Evolutionary conservation across 129 eudicot genomes (phyloP).

Genomic region (Arctium lappa): DNA sequence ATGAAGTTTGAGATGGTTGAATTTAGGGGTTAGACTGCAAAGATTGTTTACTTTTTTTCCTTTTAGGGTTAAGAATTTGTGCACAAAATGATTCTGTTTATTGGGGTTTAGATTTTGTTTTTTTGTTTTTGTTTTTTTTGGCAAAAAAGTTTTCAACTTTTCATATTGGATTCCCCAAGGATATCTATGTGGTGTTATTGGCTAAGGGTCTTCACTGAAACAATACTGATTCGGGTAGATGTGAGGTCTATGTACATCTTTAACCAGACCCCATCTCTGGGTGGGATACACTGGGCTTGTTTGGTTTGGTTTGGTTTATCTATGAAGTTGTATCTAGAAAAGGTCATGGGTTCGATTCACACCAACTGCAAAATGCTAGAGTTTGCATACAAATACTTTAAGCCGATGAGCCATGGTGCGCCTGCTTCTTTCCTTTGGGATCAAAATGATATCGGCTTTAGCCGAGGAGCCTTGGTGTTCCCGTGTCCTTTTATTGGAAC

Average conservation of each 20-base stretch:
- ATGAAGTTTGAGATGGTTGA: not conserved
- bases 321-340: not conserved
- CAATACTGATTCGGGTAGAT: too few species aligned
- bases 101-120: not conserved
- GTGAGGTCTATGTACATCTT: too few species aligned
- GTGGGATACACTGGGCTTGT: not conserved
- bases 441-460: not conserved
- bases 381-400: not conserved
- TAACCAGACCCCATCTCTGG: not conserved
- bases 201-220: too few species aligned
- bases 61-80: constrained; percentile 12
- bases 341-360: not conserved
- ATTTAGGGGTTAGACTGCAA: not conserved
- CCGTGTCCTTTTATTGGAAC: not conserved
- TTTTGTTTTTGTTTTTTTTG: too few species aligned
- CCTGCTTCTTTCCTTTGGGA: not conserved
- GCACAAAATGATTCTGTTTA: not conserved
- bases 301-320: not conserved
- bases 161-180: not conserved
- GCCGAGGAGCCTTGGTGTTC: not conserved
- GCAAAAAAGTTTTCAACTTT: not conserved
- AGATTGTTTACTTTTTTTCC: not conserved
- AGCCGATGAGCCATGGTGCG: not conserved
- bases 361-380: not conserved
- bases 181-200: not conserved